Percentiles rank a stretch among this genome's conserved stretches.
Conservation (phyloP, 2,329 filamentous ascomycete genomes). For the Aspergillus versicolor region DNA sequence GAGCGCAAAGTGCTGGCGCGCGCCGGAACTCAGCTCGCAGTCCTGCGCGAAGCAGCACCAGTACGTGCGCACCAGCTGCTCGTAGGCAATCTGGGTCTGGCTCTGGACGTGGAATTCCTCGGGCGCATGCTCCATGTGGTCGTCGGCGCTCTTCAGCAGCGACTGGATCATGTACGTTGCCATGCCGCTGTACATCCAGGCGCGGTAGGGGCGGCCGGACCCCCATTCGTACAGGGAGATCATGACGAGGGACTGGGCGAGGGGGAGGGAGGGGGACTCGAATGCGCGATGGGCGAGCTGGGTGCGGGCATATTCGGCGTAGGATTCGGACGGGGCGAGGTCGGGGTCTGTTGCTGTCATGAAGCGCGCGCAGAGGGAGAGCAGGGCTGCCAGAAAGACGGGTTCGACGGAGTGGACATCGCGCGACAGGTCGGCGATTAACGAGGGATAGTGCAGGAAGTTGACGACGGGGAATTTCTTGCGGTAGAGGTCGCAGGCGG, state of each 20-base stretch:
- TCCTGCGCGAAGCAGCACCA: slow-evolving; percentile 41
- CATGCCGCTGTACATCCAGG: slow-evolving; percentile 43
- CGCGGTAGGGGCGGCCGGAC: slow-evolving; percentile 35
- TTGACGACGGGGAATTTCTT: slow-evolving; percentile 39
- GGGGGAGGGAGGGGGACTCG: slow-evolving; percentile 33
- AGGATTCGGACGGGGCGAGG: slow-evolving; percentile 28
- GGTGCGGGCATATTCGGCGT: slow-evolving; percentile 33
- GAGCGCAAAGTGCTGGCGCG: slow-evolving; percentile 37
- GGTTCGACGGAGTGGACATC: slow-evolving; percentile 31
- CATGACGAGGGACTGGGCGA: slow-evolving; percentile 39
- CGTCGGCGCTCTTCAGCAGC: slow-evolving; percentile 36
- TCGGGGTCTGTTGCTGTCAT: slow-evolving; percentile 23
- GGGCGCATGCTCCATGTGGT: slow-evolving; percentile 37
- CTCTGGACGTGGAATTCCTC: slow-evolving; percentile 34
- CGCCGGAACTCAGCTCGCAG: slow-evolving; percentile 38
- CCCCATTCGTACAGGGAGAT: slow-evolving; percentile 39
- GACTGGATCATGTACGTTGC: slow-evolving; percentile 41
- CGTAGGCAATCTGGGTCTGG: slow-evolving; percentile 32
- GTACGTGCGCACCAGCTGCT: slow-evolving; percentile 39
- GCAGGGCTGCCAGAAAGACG: slow-evolving; percentile 34
- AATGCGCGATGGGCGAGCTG: slow-evolving; percentile 33
- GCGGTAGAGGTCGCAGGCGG: slow-evolving; percentile 36
- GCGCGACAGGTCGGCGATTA: slow-evolving; percentile 35
- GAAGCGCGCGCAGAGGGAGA: slow-evolving; percentile 36
- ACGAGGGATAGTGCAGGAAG: slow-evolving; percentile 38